A percentile compares a stretch with the other conserved stretches of the same genome.
Conservation (phyloP, 2,329 filamentous ascomycete species). For the Trichoderma aggressivum region DNA sequence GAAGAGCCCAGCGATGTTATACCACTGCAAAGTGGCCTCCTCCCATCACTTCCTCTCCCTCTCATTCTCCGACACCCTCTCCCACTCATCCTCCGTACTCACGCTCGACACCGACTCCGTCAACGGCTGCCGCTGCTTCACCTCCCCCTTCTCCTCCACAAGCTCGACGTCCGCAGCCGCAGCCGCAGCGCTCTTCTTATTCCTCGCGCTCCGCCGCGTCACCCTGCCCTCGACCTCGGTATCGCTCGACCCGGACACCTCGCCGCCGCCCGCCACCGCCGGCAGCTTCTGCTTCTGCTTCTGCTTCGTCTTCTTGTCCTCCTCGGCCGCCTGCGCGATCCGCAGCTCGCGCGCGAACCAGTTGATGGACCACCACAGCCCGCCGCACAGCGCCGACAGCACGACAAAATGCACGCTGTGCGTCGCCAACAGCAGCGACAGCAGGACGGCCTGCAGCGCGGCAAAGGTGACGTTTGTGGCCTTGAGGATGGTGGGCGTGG, state of each 20-base stretch:
- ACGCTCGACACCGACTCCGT: constrained; percentile 52
- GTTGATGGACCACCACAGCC: constrained; percentile 92
- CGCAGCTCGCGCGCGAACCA: constrained; percentile 79
- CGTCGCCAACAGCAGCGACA: constrained; percentile 73
- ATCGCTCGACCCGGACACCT: constrained; percentile 37
- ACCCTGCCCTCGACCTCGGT: constrained; percentile 43
- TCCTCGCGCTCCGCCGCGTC: constrained; percentile 22
- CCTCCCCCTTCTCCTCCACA: constrained; percentile 40
- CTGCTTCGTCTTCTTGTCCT: constrained; percentile 37
- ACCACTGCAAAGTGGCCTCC: not conserved
- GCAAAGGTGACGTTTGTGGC: constrained; percentile 91
- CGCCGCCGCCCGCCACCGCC: not conserved
- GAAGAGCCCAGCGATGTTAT: not conserved
- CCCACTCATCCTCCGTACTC: constrained; percentile 96
- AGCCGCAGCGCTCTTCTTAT: constrained; percentile 18
- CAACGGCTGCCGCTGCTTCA: constrained; percentile 45
- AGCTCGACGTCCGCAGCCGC: constrained; percentile 40
- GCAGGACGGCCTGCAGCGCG: constrained; percentile 74
- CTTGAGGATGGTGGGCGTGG: constrained; percentile 80
- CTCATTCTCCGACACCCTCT: constrained; percentile 74
- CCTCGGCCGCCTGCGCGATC: constrained; percentile 45
- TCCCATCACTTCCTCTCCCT: constrained; percentile 23
- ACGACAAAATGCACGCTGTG: constrained; percentile 85
- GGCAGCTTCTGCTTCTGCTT: constrained; percentile 32
- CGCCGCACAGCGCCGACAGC: constrained; percentile 73